Evolutionary conservation across 139 green algal species (phyloP).

Genomic region (Yamagishiella unicocca): DNA sequence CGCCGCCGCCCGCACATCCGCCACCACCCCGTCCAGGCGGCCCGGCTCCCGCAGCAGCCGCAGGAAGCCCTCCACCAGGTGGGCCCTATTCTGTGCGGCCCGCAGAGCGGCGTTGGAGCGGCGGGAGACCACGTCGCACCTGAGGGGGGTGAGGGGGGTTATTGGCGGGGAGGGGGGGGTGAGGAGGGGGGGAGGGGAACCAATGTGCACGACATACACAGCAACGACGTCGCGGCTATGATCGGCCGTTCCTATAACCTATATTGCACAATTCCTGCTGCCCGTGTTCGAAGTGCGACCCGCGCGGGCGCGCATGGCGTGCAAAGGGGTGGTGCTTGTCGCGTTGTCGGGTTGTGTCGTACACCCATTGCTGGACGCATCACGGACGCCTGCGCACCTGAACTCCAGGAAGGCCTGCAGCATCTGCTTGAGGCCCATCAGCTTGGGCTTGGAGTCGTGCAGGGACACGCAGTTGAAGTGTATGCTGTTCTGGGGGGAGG

Average conservation of each 20-base stretch:
- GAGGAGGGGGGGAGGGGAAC: not conserved
- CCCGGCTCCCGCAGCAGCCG: constrained; percentile 59
- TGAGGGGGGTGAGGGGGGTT: constrained; percentile 36
- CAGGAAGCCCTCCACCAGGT: constrained; percentile 89
- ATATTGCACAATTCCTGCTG: too few relatives aligned
- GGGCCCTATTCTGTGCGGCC: constrained; percentile 74
- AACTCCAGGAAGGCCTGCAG: constrained; percentile 90
- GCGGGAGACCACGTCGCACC: constrained; percentile 78
- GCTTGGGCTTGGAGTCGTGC: constrained; percentile 70
- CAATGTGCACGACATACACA: too few relatives aligned
- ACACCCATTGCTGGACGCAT: too few relatives aligned
- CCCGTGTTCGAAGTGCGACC: too few relatives aligned
- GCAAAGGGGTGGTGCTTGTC: too few relatives aligned
- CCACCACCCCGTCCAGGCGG: constrained; percentile 78
- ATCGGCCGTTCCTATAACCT: too few relatives aligned
- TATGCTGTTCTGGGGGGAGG: not conserved
- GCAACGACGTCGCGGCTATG: too few relatives aligned
- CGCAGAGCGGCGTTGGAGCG: constrained; percentile 71
- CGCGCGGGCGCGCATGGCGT: too few relatives aligned
- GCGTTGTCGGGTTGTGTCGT: not conserved
- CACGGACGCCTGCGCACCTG: constrained; percentile 59
- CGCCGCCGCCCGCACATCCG: constrained; percentile 72
- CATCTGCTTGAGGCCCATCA: constrained; percentile 78
- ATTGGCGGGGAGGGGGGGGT: not conserved
- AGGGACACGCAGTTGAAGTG: constrained; percentile 70